phyloP scores from a whole-genome alignment of 1,284 basidiomycete species.

The Cryptococcus amylolentus region DNA sequence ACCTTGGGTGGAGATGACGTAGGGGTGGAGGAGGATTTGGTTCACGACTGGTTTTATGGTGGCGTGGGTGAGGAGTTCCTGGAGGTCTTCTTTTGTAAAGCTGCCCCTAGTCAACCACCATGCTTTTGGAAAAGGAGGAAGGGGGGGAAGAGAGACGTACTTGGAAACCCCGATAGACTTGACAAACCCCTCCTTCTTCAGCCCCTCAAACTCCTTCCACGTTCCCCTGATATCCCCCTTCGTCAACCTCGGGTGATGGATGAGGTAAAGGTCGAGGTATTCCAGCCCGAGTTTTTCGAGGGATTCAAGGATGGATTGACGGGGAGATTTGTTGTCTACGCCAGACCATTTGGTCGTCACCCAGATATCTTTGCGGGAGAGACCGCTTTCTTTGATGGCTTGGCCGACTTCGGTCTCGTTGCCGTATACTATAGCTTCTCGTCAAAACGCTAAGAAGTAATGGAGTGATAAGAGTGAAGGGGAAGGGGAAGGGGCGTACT shows the following conservation, averaged over 20 bases:
- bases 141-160: slow-evolving; percentile 18
- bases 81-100: slow-evolving; percentile 59
- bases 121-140: neutral
- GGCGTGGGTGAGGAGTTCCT: slow-evolving; percentile 57
- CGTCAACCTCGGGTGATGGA: slow-evolving; percentile 56
- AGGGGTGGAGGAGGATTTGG: slow-evolving; percentile 70
- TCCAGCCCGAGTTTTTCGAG: slow-evolving; percentile 62
- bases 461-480: neutral
- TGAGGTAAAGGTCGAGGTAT: slow-evolving; percentile 65
- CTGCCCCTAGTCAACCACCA: slow-evolving; percentile 9
- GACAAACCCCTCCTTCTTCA: slow-evolving; percentile 58
- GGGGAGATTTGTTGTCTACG: slow-evolving; percentile 55
- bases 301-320: slow-evolving; percentile 58
- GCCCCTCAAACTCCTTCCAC: slow-evolving; percentile 62
- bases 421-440: slow-evolving; percentile 28
- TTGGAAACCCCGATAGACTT: slow-evolving; percentile 76
- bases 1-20: slow-evolving; percentile 59
- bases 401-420: slow-evolving; percentile 52
- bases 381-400: slow-evolving; percentile 50
- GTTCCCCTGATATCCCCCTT: slow-evolving; percentile 56
- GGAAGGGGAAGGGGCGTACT: slow-evolving; percentile 14
- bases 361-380: slow-evolving; percentile 53
- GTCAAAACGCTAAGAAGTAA: no score
- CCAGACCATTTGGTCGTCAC: slow-evolving; percentile 63
- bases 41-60: slow-evolving; percentile 66